phyloP scores from a whole-genome alignment of 2,329 filamentous ascomycete species.

The Didymella keratinophila region DNA sequence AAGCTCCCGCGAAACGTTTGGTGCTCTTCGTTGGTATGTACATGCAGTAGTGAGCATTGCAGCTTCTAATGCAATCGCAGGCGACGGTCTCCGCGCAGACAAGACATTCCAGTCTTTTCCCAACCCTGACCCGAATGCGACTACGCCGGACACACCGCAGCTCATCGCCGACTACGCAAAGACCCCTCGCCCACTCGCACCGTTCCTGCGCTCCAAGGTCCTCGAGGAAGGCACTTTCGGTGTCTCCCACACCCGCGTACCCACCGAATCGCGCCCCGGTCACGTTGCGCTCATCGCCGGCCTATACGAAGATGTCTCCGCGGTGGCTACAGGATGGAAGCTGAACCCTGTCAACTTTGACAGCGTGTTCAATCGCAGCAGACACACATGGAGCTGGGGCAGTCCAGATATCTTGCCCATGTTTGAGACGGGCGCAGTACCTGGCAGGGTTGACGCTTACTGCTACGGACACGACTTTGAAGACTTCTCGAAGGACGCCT shows the following conservation, averaged over 20 bases:
- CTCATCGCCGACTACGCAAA: conserved; percentile 44
- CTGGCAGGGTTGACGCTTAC: conserved; percentile 85
- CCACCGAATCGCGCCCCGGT: conserved; percentile 93
- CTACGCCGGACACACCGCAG: conserved; percentile 49
- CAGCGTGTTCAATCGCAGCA: conserved; percentile 95
- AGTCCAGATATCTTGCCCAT: conserved; percentile 97
- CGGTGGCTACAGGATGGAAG: conserved; percentile 98
- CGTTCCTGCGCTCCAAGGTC: conserved; percentile 88
- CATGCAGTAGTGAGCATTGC: not conserved
- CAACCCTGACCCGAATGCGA: conserved; percentile 74
- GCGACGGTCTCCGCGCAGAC: conserved; percentile 93
- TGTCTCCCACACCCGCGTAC: conserved; percentile 94
- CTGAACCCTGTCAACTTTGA: conserved; percentile 98
- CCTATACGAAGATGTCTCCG: conserved; percentile 96
- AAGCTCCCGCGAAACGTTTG: conserved; percentile 85
- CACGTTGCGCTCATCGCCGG: conserved; percentile 97
- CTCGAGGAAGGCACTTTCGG: conserved; percentile 93
- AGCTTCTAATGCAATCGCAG: conserved; percentile 47
- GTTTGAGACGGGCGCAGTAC: conserved; percentile 92
- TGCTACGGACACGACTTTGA: conserved; percentile 85
- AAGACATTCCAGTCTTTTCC: conserved; percentile 96
- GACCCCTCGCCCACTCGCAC: conserved; percentile 81
- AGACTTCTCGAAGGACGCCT: conserved; percentile 86
- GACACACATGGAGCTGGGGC: conserved; percentile 99
- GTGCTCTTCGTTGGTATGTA: conserved; percentile 86